Conservation (phyloP, 2,329 filamentous ascomycete genomes). For the Juglanconis sp. region DNA sequence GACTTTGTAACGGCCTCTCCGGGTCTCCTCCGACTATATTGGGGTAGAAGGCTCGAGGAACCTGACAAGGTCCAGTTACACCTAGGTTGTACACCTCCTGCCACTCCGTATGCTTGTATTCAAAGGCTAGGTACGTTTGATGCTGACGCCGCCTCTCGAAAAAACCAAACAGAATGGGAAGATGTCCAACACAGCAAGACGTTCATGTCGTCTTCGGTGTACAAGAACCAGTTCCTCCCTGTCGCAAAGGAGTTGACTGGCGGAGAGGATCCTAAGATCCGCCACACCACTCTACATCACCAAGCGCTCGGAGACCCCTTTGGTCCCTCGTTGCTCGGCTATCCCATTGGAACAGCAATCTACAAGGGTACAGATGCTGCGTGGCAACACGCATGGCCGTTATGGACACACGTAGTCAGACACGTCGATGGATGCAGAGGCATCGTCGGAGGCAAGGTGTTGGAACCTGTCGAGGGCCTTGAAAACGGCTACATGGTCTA, state of each 20-base stretch:
- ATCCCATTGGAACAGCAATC: conserved; percentile 30
- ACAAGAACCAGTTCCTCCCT: not conserved
- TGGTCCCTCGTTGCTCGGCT: conserved; percentile 20
- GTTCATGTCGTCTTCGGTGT: not conserved
- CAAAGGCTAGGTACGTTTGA: not conserved
- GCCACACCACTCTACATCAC: conserved; percentile 24
- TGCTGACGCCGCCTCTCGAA: not conserved
- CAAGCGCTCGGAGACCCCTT: conserved; percentile 24
- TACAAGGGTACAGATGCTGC: conserved; percentile 24
- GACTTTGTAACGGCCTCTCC: conserved; percentile 12
- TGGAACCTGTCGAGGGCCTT: conserved; percentile 29
- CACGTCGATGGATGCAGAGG: conserved; percentile 29
- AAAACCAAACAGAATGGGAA: not conserved
- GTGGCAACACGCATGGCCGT: conserved; percentile 22
- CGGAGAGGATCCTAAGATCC: conserved; percentile 10
- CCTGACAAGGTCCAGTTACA: conserved; percentile 22
- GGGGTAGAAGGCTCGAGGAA: conserved; percentile 29
- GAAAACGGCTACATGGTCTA: conserved; percentile 29
- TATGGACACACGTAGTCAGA: conserved; percentile 23
- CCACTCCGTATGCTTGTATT: not conserved
- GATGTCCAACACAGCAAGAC: not conserved
- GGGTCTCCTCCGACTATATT: conserved; percentile 28
- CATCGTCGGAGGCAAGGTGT: conserved; percentile 29
- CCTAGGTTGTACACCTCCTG: conserved; percentile 19
- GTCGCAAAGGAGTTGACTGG: not conserved